A percentile compares a stretch with the other conserved stretches of the same genome.
Evolutionary conservation across 139 green algal genomes (phyloP).

Genomic region (Auxenochlorella protothecoides): DNA sequence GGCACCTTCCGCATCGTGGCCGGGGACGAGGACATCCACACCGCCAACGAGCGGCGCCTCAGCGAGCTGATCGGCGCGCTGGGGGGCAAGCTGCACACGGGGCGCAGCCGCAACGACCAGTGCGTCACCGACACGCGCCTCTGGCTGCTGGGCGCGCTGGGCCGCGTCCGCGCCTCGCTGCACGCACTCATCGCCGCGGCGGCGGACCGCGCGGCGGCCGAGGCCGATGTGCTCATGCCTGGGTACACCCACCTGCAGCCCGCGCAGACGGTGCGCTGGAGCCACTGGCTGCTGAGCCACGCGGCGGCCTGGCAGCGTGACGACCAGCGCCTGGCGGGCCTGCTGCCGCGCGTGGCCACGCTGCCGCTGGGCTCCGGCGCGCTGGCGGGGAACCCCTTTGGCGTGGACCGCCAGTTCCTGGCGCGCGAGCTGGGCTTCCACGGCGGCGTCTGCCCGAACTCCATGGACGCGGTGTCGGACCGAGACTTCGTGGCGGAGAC

Average conservation of each 20-base stretch:
- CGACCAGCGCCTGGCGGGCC: slow-evolving; percentile 78
- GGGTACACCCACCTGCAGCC: slow-evolving; percentile 96
- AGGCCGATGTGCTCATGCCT: slow-evolving; percentile 87
- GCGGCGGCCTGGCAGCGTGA: slow-evolving; percentile 86
- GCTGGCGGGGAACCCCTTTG: slow-evolving; percentile 91
- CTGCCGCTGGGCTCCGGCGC: slow-evolving; percentile 84
- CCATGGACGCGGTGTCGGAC: slow-evolving; percentile 92
- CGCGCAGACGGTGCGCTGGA: slow-evolving; percentile 87
- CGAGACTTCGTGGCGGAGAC: slow-evolving; percentile 91
- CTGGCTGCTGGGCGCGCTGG: slow-evolving; percentile 73
- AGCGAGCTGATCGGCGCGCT: slow-evolving; percentile 80
- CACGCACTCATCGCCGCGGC: slow-evolving; percentile 71
- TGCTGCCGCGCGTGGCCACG: slow-evolving; percentile 74
- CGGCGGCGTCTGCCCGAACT: slow-evolving; percentile 78
- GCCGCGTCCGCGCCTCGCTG: slow-evolving; percentile 52
- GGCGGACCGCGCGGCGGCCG: slow-evolving; percentile 63
- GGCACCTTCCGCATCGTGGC: slow-evolving; percentile 67
- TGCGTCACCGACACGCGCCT: slow-evolving; percentile 94
- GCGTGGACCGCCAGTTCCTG: slow-evolving; percentile 75
- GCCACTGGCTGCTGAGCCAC: slow-evolving; percentile 92
- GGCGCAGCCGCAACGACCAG: slow-evolving; percentile 92
- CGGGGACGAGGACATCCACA: slow-evolving; percentile 97
- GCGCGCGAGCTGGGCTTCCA: slow-evolving; percentile 63
- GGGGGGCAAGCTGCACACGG: slow-evolving; percentile 97
- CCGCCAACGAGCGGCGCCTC: slow-evolving; percentile 88